Base-by-base conservation (phyloP, 495 filamentous ascomycete species). In the Hypoxylon lienhwacheense region DNA sequence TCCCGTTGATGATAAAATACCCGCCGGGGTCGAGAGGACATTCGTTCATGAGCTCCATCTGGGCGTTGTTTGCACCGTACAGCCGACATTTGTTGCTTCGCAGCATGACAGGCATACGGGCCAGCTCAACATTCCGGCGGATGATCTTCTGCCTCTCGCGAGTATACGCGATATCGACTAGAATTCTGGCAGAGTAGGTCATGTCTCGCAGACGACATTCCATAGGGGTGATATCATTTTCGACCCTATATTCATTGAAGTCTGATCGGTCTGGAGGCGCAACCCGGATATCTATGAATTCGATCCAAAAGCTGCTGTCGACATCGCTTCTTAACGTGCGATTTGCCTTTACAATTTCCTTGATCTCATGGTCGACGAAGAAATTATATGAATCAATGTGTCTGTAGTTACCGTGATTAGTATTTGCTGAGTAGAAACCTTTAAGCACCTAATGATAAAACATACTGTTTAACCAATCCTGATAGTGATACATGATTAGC, bases 331-430 rank as follows among this genome's bases (percentile, higher is more conserved):
- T 80, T 48, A 99, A 85, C 6, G 78, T 81, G 25, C 84, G 83
- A 68, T 96, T 97, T 17, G 91, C 89, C 63, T 86, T 81, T 48
- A 99, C 86, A 47, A 99, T 97, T 61, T 97, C 89, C 71, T 96
- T 95, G 68, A 99, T 80, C 64, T 96, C 91, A 14, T 91, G 85
- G 47, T 97, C 89, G 44, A 97, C 85, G 61, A 99, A 96, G 70
- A 88, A 95, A 72, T 99, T 95, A 80, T 88, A 99, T 22, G 93
- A 97, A 73, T 99, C 95, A 70, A 97, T 92, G 70, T 99, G 93
- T 70, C 76, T 78, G 55, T 56, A 53, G 54, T 60, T 7, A 56
- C 51, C n/a, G n/a, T 11, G 10, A 49, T 66, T 50, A 66, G 64
- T 40, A 55, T 20, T 10, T 42, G 12, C 21, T 21, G 16, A 12